Evolutionary conservation across 257 asterid species (phyloP).

Genomic region (Scutellaria minor): DNA sequence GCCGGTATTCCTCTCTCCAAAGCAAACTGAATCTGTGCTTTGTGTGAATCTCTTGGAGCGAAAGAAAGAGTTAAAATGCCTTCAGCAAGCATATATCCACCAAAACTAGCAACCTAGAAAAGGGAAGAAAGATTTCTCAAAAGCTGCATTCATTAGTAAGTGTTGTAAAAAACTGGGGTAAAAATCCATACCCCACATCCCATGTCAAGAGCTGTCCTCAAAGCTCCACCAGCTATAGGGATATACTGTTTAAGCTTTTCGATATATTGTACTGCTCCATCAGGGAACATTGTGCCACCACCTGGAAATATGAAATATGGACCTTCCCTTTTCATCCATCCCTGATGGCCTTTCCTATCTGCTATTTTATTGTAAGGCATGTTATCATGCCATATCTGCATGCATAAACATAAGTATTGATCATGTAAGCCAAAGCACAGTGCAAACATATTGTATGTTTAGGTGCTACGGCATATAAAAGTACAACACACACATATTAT

Average conservation of each 20-base stretch:
- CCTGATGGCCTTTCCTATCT: constrained; percentile 95
- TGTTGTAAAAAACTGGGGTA: constrained; percentile 1
- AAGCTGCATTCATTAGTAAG: constrained; percentile 16
- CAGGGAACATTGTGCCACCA: constrained; percentile 97
- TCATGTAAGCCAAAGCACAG: constrained; percentile 23
- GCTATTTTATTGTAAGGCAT: constrained; percentile 95
- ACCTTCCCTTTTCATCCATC: constrained; percentile 98
- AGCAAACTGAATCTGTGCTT: constrained; percentile 95
- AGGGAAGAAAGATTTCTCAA: constrained; percentile 21
- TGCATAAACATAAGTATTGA: constrained; percentile 22
- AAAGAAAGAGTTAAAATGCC: constrained; percentile 83
- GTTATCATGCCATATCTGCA: constrained; percentile 96
- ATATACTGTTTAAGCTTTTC: constrained; percentile 93
- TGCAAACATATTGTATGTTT: background rate
- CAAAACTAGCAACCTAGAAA: constrained; percentile 95
- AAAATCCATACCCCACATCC: constrained; percentile 83
- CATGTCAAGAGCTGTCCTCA: constrained; percentile 99
- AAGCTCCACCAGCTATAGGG: constrained; percentile 79
- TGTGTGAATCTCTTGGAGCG: constrained; percentile 98
- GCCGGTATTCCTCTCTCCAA: constrained; percentile 97
- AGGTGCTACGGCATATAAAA: constrained; percentile 10
- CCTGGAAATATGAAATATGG: constrained; percentile 90
- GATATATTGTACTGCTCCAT: constrained; percentile 88
- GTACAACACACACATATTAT: background rate
- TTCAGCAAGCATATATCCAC: constrained; percentile 89